Evolutionary conservation across 306 rosid species (phyloP), one percentile per base, ranked within the genome.

Genomic region (Prunus mira): DNA sequence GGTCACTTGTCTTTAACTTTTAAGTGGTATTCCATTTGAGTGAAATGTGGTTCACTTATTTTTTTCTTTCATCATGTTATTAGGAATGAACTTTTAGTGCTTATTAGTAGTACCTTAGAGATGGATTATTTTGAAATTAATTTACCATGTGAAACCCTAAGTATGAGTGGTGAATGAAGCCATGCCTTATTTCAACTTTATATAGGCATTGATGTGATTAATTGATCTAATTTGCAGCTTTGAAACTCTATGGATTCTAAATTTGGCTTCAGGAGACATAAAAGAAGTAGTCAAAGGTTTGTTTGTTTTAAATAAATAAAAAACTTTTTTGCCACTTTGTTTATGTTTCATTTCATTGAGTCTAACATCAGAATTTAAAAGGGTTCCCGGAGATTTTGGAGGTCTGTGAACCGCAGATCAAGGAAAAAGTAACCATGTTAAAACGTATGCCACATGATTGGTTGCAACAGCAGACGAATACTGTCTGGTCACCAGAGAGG

Each of bases 201-300:
- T 27, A 9, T 50, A 20, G 3, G 76, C 12, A 56, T 17, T 54
- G 52, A 25, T 30, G 25, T 27, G 38, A 63, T 71, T 78, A 54
- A n/a, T 75, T 79, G 43, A 28, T 24, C 65, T 38, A 70, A 45
- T 77, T 82, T 86, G 52, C 87, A 91, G 98, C 85, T 86, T 95
- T 82, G 88, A 81, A 72, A 80, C 87, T 73, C 71, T 87, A 70
- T 90, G 97, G 98, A 82, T 82, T 78, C 74, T 95, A 90, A 86
- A 92, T 87, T 72, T 84, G 82, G 81, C 81, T 78, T 85, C 90
- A 14, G 88, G 88, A 54, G 83, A 86, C 78, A 87, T 89, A 56
- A 76, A 80, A 41, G 83, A 86, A 71, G 85, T 84, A 72, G 69
- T 82, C 72, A 81, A 84, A 95, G 97, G 98, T 95, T 81, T 75